A percentile compares a stretch with the other conserved stretches of the same genome.
phyloP scores from a whole-genome alignment of 345 rosid genomes.

The Crucihimalaya himalaica region DNA sequence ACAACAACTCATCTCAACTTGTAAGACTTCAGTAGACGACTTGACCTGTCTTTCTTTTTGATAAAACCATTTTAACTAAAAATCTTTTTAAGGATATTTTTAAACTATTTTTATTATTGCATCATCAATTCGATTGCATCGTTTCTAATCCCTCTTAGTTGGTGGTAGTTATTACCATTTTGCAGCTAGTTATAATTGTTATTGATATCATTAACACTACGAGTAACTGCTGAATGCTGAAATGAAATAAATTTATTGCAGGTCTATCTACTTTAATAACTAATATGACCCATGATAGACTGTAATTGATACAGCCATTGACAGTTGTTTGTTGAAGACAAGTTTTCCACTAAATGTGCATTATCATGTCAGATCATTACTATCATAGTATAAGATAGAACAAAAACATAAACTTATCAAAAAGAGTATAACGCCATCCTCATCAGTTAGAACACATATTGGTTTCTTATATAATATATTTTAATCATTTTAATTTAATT shows the following conservation, averaged over 20 bases:
- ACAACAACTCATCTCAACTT: slow-evolving; percentile 6
- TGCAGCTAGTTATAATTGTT: not conserved
- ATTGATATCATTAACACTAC: not conserved
- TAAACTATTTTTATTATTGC: not conserved
- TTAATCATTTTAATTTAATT: too few relatives aligned
- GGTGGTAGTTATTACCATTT: not conserved
- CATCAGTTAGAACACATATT: too few relatives aligned
- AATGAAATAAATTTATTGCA: slow-evolving; percentile 1
- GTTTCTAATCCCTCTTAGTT: not conserved
- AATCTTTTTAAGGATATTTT: not conserved
- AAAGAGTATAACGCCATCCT: too few relatives aligned
- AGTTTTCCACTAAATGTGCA: not conserved
- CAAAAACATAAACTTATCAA: not conserved
- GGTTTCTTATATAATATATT: too few relatives aligned
- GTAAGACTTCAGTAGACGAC: not conserved
- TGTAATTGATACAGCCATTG: not conserved
- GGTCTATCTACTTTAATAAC: not conserved
- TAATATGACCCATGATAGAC: not conserved
- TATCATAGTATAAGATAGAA: not conserved
- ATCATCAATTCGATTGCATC: not conserved
- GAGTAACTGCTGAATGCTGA: not conserved
- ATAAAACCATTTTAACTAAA: not conserved
- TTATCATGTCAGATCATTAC: too few relatives aligned
- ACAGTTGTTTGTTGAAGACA: not conserved
- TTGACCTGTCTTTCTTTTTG: not conserved